These are phyloP conservation scores for Karstenula rhodostoma DNA, from an alignment of 2,329 filamentous ascomycete species.

Conservation along the genomic window DNA sequence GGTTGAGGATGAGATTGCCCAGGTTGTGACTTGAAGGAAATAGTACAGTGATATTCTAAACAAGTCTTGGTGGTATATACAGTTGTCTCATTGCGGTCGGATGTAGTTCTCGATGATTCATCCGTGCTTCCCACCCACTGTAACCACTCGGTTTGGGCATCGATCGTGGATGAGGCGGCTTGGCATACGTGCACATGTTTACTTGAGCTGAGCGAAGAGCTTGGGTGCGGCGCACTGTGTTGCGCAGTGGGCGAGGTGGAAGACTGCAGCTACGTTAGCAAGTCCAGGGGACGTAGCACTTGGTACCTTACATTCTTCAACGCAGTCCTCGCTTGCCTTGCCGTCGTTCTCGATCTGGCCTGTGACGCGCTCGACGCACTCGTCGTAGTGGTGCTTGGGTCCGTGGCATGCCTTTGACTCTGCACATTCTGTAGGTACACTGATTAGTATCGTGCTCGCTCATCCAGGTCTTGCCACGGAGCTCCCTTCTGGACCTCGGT, in stretches of 20 bases:
- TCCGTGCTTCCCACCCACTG: slow-evolving; percentile 26
- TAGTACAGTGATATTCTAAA: slow-evolving; percentile 50
- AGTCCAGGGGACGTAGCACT: not conserved
- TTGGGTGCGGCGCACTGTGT: slow-evolving; percentile 92
- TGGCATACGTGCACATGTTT: slow-evolving; percentile 51
- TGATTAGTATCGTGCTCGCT: slow-evolving; percentile 27
- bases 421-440: slow-evolving; percentile 75
- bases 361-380: slow-evolving; percentile 95
- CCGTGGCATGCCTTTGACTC: slow-evolving; percentile 84
- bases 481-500: slow-evolving; percentile 5
- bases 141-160: slow-evolving; percentile 23
- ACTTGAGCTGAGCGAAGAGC: slow-evolving; percentile 93
- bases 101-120: slow-evolving; percentile 29
- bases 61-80: slow-evolving; percentile 47
- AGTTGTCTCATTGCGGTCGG: slow-evolving; percentile 40
- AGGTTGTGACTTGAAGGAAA: slow-evolving; percentile 25
- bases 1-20: not conserved
- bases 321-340: slow-evolving; percentile 90
- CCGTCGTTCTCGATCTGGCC: slow-evolving; percentile 71
- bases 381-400: slow-evolving; percentile 97
- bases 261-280: slow-evolving; percentile 69
- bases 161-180: slow-evolving; percentile 23
- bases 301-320: slow-evolving; percentile 90
- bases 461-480: slow-evolving; percentile 7
- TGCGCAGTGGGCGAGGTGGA: slow-evolving; percentile 98